Base-by-base conservation (phyloP, 73 alveolate species). In the Loxodes magnus region DNA sequence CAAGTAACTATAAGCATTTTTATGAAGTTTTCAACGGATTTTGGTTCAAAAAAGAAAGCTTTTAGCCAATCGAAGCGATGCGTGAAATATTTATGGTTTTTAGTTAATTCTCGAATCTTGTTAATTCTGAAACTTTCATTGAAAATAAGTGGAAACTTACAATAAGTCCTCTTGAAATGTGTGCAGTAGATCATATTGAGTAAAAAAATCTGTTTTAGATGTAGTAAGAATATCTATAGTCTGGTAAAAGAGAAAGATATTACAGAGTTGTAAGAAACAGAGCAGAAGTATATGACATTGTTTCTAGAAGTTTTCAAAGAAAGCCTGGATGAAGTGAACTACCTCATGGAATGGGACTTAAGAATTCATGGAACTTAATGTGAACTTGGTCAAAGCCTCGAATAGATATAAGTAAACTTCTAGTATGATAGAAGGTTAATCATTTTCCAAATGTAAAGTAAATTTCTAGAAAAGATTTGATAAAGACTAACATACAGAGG, bases 361-460 rank as follows among this genome's bases (percentile, higher is more conserved):
- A 96, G 12, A 73, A 85, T 43, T 74, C 96, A n/a, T 92, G 99
- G 98, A 92, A 92, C 67, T 61, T 92, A 29, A 69, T 89, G 65
- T 92, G 99, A 97, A 84, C 97, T 4, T 92, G 96, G 95, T 77
- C 96, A 6, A 83, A 90, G 24, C 97, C 97, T 3, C 61, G 83
- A 25, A 70, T 92, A 14, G 99, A 92, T 39, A 67, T 85, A 36
- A 51, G 87, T 10, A 88, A 89, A 50, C 76, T 92, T n/a, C 43
- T 92, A 36, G 82, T 88, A 3, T 92, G 90, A 74, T 88, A 92
- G 43, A 84, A 86, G 52, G 96, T 89, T 30, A 88, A 89, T 68
- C 99, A 89, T 56, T 89, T 89, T 57, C 81, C 93, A 29, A 78
- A 87, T 39, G 82, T 83, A 24, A 84, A 90, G 63, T 72, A 78